Conservation (phyloP, 2,329 filamentous ascomycete genomes). For the Colletotrichum australisinense region DNA sequence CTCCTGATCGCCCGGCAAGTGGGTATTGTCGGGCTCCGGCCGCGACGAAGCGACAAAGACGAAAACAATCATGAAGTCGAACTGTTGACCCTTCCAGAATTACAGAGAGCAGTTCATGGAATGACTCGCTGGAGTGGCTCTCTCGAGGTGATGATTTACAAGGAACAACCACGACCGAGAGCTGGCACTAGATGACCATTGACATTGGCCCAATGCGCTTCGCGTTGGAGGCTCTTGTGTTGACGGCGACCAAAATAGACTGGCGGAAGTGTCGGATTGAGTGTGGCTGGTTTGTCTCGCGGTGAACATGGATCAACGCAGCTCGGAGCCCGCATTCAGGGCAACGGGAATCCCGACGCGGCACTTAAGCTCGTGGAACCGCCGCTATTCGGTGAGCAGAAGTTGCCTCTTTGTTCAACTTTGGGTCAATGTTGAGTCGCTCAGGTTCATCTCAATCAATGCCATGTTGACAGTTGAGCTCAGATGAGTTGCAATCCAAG, state of each 20-base stretch:
- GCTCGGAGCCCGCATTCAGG: background rate
- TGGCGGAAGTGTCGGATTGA: slow-evolving; percentile 8
- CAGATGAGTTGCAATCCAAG: background rate
- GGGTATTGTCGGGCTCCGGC: background rate
- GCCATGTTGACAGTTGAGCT: background rate
- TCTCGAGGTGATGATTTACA: background rate
- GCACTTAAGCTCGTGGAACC: slow-evolving; percentile 2
- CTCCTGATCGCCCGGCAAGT: slow-evolving; percentile 18
- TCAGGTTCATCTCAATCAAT: background rate
- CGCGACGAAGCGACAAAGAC: slow-evolving; percentile 1
- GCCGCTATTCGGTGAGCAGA: background rate
- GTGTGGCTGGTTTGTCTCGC: background rate
- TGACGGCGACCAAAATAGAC: slow-evolving; percentile 10
- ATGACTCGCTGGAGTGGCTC: background rate
- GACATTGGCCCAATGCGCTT: background rate
- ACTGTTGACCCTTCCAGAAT: background rate
- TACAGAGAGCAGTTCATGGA: background rate
- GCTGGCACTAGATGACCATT: background rate
- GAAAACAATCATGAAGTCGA: background rate
- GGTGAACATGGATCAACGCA: slow-evolving; percentile 1
- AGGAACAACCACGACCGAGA: background rate
- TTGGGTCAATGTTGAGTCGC: background rate
- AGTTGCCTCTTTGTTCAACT: background rate
- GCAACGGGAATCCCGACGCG: background rate
- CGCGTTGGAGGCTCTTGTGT: background rate